Conservation (phyloP, 2,329 filamentous ascomycete species). For the Cordyceps cicadae region DNA sequence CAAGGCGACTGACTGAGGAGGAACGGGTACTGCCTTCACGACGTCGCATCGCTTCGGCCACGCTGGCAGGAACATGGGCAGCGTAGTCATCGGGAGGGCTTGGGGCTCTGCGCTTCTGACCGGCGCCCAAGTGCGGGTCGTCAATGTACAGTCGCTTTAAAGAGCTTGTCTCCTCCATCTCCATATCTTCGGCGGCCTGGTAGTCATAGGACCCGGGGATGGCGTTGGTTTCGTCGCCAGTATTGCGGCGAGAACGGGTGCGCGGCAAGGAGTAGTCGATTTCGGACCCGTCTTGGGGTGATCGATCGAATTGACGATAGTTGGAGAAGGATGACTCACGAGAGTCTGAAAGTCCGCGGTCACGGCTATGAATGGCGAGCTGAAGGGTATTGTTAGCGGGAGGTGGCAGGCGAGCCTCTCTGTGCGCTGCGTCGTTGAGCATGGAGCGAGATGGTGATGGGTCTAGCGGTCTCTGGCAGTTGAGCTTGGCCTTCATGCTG, state of each 20-base stretch:
- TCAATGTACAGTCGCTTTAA: conserved; percentile 45
- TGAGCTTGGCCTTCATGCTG: conserved; percentile 48
- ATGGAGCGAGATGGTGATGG: conserved; percentile 38
- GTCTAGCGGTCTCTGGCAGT: conserved; percentile 37
- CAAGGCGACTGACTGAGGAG: conserved; percentile 44
- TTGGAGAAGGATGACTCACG: conserved; percentile 39
- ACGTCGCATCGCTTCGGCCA: conserved; percentile 38
- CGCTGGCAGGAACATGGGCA: conserved; percentile 29
- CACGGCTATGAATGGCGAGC: conserved; percentile 30
- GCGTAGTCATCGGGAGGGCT: conserved; percentile 44
- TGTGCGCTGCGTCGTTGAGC: conserved; percentile 29
- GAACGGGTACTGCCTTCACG: conserved; percentile 41
- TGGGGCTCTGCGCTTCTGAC: conserved; percentile 48
- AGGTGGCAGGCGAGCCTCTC: conserved; percentile 34
- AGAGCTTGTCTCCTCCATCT: conserved; percentile 43
- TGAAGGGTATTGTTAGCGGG: conserved; percentile 34
- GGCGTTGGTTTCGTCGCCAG: conserved; percentile 44
- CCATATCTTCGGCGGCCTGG: conserved; percentile 33
- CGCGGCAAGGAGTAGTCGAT: conserved; percentile 42
- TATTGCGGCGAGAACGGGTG: conserved; percentile 37
- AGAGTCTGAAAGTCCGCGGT: conserved; percentile 31
- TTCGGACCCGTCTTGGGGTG: conserved; percentile 36
- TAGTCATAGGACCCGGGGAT: conserved; percentile 37
- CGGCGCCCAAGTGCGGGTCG: conserved; percentile 32
- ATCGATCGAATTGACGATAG: conserved; percentile 36